phyloP scores from a whole-genome alignment of 129 eudicot genomes.

The Calendula officinalis region DNA sequence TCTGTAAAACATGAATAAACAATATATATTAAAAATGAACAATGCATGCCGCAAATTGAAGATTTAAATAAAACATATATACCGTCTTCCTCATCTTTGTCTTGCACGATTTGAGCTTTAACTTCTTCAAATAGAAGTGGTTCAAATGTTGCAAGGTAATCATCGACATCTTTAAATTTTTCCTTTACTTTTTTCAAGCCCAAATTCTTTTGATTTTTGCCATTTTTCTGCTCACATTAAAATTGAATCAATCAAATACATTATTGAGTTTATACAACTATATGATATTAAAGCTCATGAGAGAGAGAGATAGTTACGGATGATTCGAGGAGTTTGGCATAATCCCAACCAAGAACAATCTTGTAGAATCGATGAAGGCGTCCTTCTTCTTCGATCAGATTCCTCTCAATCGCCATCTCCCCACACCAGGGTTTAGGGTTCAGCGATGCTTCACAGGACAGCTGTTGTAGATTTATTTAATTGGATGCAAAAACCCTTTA shows the following conservation, averaged over 20 bases:
- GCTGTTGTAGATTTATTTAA: too few species aligned
- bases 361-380: constrained; percentile 65
- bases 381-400: constrained; percentile 53
- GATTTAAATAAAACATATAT: background rate
- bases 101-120: constrained; percentile 74
- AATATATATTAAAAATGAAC: background rate
- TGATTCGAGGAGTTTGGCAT: constrained; percentile 47
- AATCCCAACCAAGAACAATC: constrained; percentile 90
- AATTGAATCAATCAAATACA: background rate
- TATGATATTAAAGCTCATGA: background rate
- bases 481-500: too few species aligned
- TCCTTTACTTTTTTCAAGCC: constrained; percentile 71
- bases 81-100: constrained; percentile 69
- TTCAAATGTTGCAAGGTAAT: constrained; percentile 73
- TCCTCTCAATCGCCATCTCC: constrained; percentile 73
- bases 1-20: constrained; percentile 25
- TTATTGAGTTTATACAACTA: background rate
- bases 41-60: too few species aligned
- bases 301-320: constrained; percentile 19
- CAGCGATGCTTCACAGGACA: background rate
- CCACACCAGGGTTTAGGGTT: constrained; percentile 13
- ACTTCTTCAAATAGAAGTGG: constrained; percentile 95
- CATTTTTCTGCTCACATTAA: constrained; percentile 29
- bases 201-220: constrained; percentile 30
- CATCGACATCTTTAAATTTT: constrained; percentile 64